These are phyloP conservation scores for Thermoascus crustaceus DNA, from an alignment of 2,329 filamentous ascomycete genomes.

Conservation along the genomic window DNA sequence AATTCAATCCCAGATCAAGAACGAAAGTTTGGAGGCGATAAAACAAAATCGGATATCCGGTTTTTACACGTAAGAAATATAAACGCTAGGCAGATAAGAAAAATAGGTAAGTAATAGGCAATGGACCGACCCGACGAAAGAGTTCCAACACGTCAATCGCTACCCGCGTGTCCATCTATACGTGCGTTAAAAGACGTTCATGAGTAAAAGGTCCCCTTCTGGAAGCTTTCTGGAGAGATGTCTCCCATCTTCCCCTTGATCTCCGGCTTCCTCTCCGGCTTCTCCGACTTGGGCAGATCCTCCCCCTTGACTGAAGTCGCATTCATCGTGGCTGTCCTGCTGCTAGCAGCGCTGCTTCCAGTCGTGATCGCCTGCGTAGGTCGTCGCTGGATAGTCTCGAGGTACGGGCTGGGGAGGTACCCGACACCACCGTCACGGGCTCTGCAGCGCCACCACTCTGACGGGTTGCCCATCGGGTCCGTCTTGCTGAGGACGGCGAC, in stretches of 20 bases:
- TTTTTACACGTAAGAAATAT: constrained; percentile 1
- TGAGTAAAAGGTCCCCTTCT: constrained; percentile 61
- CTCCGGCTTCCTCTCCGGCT: constrained; percentile 37
- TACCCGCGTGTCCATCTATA: background rate
- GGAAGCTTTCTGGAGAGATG: constrained; percentile 61
- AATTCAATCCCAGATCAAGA: no score
- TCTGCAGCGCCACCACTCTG: constrained; percentile 95
- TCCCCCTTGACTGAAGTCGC: constrained; percentile 16
- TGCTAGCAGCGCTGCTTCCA: constrained; percentile 33
- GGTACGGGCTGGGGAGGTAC: constrained; percentile 83
- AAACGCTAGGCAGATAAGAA: background rate
- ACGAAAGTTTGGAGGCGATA: background rate
- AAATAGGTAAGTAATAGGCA: background rate
- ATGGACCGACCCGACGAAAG: no score
- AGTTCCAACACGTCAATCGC: background rate
- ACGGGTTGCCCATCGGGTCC: constrained; percentile 83
- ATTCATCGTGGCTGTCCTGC: constrained; percentile 49
- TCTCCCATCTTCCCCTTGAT: constrained; percentile 55
- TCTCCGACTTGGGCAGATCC: constrained; percentile 21
- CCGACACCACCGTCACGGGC: constrained; percentile 83
- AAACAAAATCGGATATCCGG: constrained; percentile 1
- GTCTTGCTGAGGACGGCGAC: constrained; percentile 89
- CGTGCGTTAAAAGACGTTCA: constrained; percentile 36
- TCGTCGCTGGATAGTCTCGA: constrained; percentile 63
- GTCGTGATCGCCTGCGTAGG: constrained; percentile 36